A percentile compares a stretch with the other conserved stretches of the same genome.
These are phyloP conservation scores for Boletus pseudo-olivaceus DNA, from an alignment of 768 basidiomycete species.

Conservation along the genomic window DNA sequence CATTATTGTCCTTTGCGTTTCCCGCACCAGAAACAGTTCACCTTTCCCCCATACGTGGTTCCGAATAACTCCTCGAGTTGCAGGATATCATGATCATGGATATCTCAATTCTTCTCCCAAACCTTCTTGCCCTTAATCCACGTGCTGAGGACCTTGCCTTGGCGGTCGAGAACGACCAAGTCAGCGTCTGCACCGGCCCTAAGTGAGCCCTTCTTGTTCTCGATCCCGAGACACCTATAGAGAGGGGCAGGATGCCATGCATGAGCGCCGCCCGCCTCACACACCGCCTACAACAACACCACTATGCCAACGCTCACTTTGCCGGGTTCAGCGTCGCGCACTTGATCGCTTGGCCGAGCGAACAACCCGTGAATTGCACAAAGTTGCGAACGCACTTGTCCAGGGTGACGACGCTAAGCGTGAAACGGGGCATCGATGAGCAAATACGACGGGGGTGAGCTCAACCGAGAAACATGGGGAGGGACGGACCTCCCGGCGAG, in stretches of 20 bases:
- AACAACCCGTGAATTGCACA: constrained; percentile 76
- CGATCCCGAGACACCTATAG: constrained; percentile 69
- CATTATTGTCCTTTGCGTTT: neutral
- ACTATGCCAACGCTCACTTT: constrained; percentile 41
- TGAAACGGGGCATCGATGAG: neutral
- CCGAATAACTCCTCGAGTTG: neutral
- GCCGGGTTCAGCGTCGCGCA: constrained; percentile 88
- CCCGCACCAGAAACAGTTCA: neutral
- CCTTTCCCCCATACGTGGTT: neutral
- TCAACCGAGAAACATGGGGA: neutral
- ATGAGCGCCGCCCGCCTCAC: neutral
- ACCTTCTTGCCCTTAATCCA: constrained; percentile 77
- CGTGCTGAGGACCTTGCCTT: constrained; percentile 63
- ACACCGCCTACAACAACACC: neutral
- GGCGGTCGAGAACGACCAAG: constrained; percentile 67
- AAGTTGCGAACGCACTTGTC: constrained; percentile 87
- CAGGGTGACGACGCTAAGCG: constrained; percentile 67
- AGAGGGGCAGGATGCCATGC: neutral
- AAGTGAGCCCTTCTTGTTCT: constrained; percentile 76
- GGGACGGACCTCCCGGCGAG: constrained; percentile 75
- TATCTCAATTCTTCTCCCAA: constrained; percentile 44
- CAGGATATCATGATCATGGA: neutral
- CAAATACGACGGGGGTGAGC: neutral
- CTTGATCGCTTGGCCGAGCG: constrained; percentile 78
- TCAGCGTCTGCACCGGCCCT: constrained; percentile 85